phyloP scores from a whole-genome alignment of 495 filamentous ascomycete species.

The Chaetomium cochliodes region DNA sequence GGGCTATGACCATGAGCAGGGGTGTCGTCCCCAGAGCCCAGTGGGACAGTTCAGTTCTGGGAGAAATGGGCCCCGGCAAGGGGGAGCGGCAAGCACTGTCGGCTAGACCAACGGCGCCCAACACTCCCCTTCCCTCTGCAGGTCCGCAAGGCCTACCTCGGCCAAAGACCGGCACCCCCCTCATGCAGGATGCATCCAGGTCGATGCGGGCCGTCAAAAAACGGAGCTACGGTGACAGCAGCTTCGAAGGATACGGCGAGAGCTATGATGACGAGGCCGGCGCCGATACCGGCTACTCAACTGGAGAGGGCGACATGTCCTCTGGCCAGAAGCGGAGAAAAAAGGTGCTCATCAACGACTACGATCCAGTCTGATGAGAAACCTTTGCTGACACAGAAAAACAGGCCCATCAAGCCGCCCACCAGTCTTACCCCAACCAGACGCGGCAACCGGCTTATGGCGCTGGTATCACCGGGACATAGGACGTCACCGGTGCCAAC shows the following conservation, averaged over 20 bases:
- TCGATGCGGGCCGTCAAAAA: constrained; percentile 50
- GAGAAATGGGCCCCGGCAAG: constrained; percentile 44
- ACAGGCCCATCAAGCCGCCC: constrained; percentile 31
- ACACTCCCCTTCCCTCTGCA: constrained; percentile 40
- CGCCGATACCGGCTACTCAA: constrained; percentile 50
- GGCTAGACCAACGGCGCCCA: constrained; percentile 45
- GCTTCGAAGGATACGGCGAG: constrained; percentile 58
- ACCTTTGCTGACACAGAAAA: constrained; percentile 29
- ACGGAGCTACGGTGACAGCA: constrained; percentile 54
- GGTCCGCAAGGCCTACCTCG: constrained; percentile 24
- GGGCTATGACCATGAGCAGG: constrained; percentile 50
- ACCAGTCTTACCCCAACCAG: constrained; percentile 32
- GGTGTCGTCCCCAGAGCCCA: constrained; percentile 46
- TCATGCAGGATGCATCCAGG: constrained; percentile 32
- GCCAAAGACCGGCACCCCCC: constrained; percentile 31
- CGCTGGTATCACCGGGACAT: constrained; percentile 42
- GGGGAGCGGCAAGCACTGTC: constrained; percentile 39
- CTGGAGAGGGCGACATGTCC: constrained; percentile 50
- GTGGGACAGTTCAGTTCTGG: constrained; percentile 55
- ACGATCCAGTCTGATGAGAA: constrained; percentile 30
- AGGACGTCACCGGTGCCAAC: constrained; percentile 18
- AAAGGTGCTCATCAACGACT: constrained; percentile 49
- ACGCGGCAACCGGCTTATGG: constrained; percentile 44
- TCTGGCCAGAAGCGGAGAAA: constrained; percentile 53
- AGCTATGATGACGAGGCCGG: constrained; percentile 53